Base-by-base conservation (phyloP, 192 early-diverging fungal genomes). In the Coemansia guatemalensis region DNA sequence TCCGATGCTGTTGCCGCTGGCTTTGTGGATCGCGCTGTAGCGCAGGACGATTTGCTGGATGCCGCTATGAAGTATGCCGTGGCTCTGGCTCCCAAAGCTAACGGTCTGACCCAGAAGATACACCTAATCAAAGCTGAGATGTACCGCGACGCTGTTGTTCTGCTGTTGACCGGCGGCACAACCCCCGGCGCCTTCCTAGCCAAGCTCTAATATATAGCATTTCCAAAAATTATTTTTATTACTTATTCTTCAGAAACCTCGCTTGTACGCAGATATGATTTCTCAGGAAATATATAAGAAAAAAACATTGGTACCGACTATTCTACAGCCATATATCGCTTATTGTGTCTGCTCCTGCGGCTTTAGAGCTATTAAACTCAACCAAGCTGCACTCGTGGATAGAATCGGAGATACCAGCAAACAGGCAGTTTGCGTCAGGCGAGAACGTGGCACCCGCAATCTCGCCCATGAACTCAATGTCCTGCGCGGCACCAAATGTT, bases 71-170 rank as follows among this genome's bases (percentile, higher is more conserved):
- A 78, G 22, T 68, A 87, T 25, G 90, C 85, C 22, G 64, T 59
- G 4, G 75, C 79, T 41, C 66, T 82, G 59, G 84, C 87, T 8
- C 82, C 76, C 35, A 86, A 85, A 67, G 83, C 85, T 20, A 68
- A 58, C 20, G 85, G 84, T 8, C 71, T 85, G 23, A 81, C 84
- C 9, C 63, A 74, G 33, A 81, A 83, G 22, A 69, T 86, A 33
- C 75, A 84, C 30, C 65, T 76, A 54, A 80, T 92, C 48, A 92
- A 92, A 71, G 69, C 85, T 41, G 85, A 90, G 48, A 85, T 89
- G 67, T 86, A 85, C 71, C 75, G 81, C 32, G 88, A 86, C 8
- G 73, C 79, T 47, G 79, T 73, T n/a, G 47, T 60, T 5, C 26
- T 73, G 20, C 56, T 82, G 52, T 58, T 77, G 23, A 51, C 64